Percentiles rank a stretch among this genome's conserved stretches.
Evolutionary conservation across 1,139 yeast species (phyloP).

Genomic region (Scheffersomyces segobiensis): DNA sequence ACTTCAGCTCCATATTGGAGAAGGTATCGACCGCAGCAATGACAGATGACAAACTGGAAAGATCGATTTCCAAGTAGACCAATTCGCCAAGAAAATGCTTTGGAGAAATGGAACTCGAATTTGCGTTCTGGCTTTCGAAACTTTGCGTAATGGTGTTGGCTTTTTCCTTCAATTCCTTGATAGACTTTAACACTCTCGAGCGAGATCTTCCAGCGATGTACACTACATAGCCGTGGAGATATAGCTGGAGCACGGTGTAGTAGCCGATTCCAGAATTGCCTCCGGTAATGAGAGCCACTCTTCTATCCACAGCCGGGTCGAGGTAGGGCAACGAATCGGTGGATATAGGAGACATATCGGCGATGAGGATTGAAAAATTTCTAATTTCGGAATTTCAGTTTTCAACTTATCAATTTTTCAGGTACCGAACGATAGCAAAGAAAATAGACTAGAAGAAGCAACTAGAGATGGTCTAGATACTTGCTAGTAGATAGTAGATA

Average conservation of each 20-base stretch:
- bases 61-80: conserved; percentile 60
- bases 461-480: not conserved
- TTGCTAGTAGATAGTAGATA: not conserved
- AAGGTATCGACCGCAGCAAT: conserved; percentile 55
- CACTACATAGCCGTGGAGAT: conserved; percentile 43
- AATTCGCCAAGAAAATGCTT: conserved; percentile 54
- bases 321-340: conserved; percentile 31
- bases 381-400: not conserved
- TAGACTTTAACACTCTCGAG: conserved; percentile 35
- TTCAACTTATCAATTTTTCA: not conserved
- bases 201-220: conserved; percentile 45
- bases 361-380: not conserved
- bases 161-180: conserved; percentile 30
- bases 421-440: not conserved
- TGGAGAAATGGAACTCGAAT: conserved; percentile 2
- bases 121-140: conserved; percentile 7
- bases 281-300: conserved; percentile 46
- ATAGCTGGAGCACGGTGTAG: conserved; percentile 42
- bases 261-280: conserved; percentile 50
- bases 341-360: conserved; percentile 1
- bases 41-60: conserved; percentile 59
- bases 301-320: conserved; percentile 33
- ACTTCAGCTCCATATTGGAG: conserved; percentile 44
- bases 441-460: not conserved
- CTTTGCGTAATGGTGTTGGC: conserved; percentile 7